Evolutionary conservation across 169 alveolate genomes (phyloP).

Genomic region (Cardiosporidium cionae): DNA sequence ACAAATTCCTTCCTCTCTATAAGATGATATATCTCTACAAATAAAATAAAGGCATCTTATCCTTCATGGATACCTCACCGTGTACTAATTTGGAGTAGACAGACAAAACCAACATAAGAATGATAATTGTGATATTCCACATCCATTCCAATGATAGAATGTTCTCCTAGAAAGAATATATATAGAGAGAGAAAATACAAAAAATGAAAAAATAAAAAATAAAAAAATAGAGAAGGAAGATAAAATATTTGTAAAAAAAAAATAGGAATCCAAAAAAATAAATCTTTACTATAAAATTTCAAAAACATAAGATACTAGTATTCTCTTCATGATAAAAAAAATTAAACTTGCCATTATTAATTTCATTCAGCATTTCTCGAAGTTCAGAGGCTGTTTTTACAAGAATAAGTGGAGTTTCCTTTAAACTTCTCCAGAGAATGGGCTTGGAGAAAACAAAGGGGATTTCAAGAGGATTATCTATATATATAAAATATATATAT

Average conservation of each 20-base stretch:
- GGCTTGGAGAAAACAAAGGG: slow-evolving; percentile 4
- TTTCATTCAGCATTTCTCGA: slow-evolving; percentile 50
- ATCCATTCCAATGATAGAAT: slow-evolving; percentile 77
- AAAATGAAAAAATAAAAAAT: not conserved
- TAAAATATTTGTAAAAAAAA: not conserved
- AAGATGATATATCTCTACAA: too few relatives aligned
- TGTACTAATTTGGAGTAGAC: slow-evolving; percentile 77
- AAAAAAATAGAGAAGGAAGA: not conserved
- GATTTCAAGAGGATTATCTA: too few relatives aligned
- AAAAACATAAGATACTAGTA: not conserved
- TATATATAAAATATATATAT: too few relatives aligned
- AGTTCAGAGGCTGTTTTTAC: slow-evolving; percentile 55
- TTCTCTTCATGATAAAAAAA: too few relatives aligned
- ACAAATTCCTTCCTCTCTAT: too few relatives aligned
- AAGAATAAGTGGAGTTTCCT: slow-evolving; percentile 54
- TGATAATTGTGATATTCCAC: slow-evolving; percentile 78
- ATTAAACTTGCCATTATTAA: slow-evolving; percentile 10
- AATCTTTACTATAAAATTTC: not conserved
- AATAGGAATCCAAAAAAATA: not conserved
- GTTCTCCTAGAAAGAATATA: slow-evolving; percentile 22
- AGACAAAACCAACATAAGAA: slow-evolving; percentile 77
- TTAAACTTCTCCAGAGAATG: slow-evolving; percentile 30
- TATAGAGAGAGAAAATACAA: slow-evolving; percentile 1
- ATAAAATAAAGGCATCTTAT: too few relatives aligned
- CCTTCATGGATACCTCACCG: too few relatives aligned